A percentile compares a stretch with the other conserved stretches of the same genome.
Conservation (phyloP, 495 filamentous ascomycete species). For the Aspergillus heteromorphus region DNA sequence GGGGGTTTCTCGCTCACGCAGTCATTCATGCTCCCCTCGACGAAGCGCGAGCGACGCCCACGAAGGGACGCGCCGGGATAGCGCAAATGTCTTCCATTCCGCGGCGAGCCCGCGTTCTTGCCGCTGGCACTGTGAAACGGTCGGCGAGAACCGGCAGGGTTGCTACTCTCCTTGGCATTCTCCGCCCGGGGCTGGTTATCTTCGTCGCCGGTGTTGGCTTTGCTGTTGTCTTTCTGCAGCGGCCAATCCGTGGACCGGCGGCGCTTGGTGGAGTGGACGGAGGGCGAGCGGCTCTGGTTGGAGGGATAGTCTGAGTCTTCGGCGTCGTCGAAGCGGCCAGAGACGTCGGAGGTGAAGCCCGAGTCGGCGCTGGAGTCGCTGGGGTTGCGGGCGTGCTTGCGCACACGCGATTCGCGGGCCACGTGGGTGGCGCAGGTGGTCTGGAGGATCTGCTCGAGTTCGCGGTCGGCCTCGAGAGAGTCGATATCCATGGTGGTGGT, state of each 20-base stretch:
- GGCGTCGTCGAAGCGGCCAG: constrained; percentile 40
- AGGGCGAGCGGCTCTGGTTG: constrained; percentile 10
- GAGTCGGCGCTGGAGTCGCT: constrained; percentile 15
- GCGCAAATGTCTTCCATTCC: constrained; percentile 18
- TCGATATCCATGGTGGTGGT: constrained; percentile 10
- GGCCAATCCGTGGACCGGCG: constrained; percentile 49
- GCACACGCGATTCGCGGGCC: constrained; percentile 22
- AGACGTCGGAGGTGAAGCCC: constrained; percentile 28
- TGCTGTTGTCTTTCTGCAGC: constrained; percentile 2
- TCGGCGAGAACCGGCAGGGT: constrained; percentile 5
- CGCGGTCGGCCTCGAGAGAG: constrained; percentile 15
- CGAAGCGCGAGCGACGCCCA: constrained; percentile 55
- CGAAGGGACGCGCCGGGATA: constrained; percentile 14
- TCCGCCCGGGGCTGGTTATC: not conserved
- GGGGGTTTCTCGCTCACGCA: constrained; percentile 65
- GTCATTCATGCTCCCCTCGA: constrained; percentile 75
- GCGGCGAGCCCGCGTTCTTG: constrained; percentile 22
- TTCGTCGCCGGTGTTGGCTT: constrained; percentile 1
- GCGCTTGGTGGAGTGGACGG: constrained; percentile 37
- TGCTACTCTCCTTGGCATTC: not conserved
- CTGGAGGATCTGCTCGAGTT: constrained; percentile 22
- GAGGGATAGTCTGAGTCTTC: constrained; percentile 23
- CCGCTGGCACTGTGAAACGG: constrained; percentile 8
- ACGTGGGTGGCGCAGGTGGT: constrained; percentile 11
- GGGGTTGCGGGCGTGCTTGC: constrained; percentile 29